Base-by-base conservation (phyloP, 2,329 filamentous ascomycete species). In the Metarhizium album region DNA sequence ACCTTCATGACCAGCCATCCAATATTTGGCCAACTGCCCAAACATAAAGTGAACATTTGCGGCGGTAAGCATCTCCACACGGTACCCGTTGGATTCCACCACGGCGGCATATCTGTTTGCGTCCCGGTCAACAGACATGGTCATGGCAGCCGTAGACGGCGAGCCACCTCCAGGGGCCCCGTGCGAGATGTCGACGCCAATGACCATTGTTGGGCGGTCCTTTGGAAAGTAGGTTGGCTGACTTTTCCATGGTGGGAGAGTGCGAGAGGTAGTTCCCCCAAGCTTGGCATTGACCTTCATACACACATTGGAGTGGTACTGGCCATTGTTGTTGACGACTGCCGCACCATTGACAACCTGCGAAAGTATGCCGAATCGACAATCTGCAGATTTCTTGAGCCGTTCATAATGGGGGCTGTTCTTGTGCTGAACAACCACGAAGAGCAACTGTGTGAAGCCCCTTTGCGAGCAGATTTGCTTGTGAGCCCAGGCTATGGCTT, bases 231-330 rank as follows among this genome's bases (percentile, higher is more conserved):
- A 70, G 0, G 61, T 67, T 0, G 54, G 46, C 43, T 53, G 49
- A 0, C 59, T 54, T 46, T 62, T 65, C 66, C 67, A 69, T 0
- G 67, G 62, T 4, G 65, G 59, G 13, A 57, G 55, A 1, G 67
- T 68, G 43, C 65, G 73, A 48, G 71, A 83, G 1, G 89, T 96
- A 0, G 80, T 78, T 5, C 93, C 93, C 14, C 93, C 93, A 2
- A 98, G 78, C 72, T 98, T 98, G 3, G 88, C 86, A 60, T 98
- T 97, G 57, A 98, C 82, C 72, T 98, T 98, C 88, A 98, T 93
- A 56, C 83, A 79, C 0, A 98, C 89, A 55, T 98, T 98, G 1
- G 87, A 93, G 60, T 87, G 85, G 67, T 97, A 97, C 60, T 98
- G 93, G 0, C 77, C 76, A 22, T 86, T 80, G 16, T 79, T 80